A percentile compares a stretch with the other conserved stretches of the same genome.
Evolutionary conservation across 805 yeast species (phyloP).

Genomic region (Aciculoconidium aculeatum): DNA sequence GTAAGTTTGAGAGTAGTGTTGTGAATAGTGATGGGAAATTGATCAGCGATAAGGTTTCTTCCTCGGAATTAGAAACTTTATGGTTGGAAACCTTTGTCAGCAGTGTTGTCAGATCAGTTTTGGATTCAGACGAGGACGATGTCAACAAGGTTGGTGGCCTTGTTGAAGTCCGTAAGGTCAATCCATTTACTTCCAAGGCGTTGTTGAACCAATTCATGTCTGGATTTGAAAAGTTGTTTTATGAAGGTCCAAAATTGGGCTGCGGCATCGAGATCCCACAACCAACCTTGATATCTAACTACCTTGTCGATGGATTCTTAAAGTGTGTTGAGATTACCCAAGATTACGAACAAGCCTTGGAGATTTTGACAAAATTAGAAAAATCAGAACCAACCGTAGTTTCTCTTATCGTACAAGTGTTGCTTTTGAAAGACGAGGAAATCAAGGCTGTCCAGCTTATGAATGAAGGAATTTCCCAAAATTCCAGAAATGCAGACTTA

Average conservation of each 20-base stretch:
- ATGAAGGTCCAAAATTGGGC: conserved; percentile 63
- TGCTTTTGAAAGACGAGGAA: conserved; percentile 52
- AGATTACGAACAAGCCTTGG: conserved; percentile 54
- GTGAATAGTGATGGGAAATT: conserved; percentile 49
- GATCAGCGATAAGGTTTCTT: conserved; percentile 42
- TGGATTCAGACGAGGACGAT: conserved; percentile 66
- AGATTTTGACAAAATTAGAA: conserved; percentile 48
- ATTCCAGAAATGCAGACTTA: conserved; percentile 52
- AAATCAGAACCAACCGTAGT: conserved; percentile 51
- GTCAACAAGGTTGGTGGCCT: conserved; percentile 46
- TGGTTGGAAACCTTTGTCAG: conserved; percentile 55
- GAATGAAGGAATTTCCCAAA: conserved; percentile 42
- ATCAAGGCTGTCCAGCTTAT: conserved; percentile 49
- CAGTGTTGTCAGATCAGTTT: conserved; percentile 67
- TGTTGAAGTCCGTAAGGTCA: conserved; percentile 78
- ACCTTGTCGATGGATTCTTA: conserved; percentile 70
- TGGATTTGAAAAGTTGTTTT: conserved; percentile 63
- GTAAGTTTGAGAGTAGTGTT: conserved; percentile 54
- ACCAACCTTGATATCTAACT: conserved; percentile 59
- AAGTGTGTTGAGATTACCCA: conserved; percentile 62
- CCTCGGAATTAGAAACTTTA: conserved; percentile 48
- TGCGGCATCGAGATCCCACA: conserved; percentile 60
- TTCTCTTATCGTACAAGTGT: conserved; percentile 49
- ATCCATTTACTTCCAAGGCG: conserved; percentile 59
- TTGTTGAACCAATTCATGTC: conserved; percentile 44